These are phyloP conservation scores for Hymenoscyphus fructigenus DNA, from an alignment of 2,329 filamentous ascomycete species.

Conservation along the genomic window DNA sequence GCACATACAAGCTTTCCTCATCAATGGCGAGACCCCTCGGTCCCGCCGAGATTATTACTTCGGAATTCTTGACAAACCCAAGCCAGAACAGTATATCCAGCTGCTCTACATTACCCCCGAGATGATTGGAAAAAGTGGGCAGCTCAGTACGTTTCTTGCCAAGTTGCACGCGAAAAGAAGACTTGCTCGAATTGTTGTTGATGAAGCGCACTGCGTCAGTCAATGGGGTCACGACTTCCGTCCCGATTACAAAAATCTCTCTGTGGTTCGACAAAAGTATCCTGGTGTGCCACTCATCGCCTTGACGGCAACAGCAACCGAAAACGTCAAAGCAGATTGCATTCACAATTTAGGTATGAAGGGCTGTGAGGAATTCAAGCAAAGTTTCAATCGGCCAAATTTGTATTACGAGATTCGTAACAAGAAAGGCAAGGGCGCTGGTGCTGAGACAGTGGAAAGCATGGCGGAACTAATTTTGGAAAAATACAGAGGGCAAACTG, in stretches of 20 bases:
- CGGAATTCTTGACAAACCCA: conserved; percentile 53
- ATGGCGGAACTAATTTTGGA: conserved; percentile 66
- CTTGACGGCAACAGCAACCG: conserved; percentile 89
- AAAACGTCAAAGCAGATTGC: conserved; percentile 88
- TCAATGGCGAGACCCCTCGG: conserved; percentile 73
- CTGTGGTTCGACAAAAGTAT: conserved; percentile 69
- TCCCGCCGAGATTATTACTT: conserved; percentile 69
- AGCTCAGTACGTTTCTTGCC: conserved; percentile 65
- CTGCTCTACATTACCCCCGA: conserved; percentile 95
- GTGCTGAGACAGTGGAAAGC: conserved; percentile 41
- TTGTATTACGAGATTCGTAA: conserved; percentile 79
- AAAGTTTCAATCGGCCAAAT: conserved; percentile 98
- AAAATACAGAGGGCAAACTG: conserved; percentile 70
- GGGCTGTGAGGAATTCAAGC: conserved; percentile 74
- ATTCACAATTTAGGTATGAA: conserved; percentile 85
- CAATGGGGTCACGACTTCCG: conserved; percentile 99
- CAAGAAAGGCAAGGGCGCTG: conserved; percentile 62
- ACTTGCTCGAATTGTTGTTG: conserved; percentile 89
- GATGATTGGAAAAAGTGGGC: conserved; percentile 82
- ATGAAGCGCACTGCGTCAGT: conserved; percentile 98
- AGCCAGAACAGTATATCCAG: conserved; percentile 76
- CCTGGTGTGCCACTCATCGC: conserved; percentile 87
- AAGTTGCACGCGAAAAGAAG: conserved; percentile 67
- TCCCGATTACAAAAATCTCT: conserved; percentile 88
- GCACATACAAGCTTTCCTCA: conserved; percentile 74